Evolutionary conservation across 2,329 filamentous ascomycete genomes (phyloP).

Genomic region (Diaporthe aspalathi): DNA sequence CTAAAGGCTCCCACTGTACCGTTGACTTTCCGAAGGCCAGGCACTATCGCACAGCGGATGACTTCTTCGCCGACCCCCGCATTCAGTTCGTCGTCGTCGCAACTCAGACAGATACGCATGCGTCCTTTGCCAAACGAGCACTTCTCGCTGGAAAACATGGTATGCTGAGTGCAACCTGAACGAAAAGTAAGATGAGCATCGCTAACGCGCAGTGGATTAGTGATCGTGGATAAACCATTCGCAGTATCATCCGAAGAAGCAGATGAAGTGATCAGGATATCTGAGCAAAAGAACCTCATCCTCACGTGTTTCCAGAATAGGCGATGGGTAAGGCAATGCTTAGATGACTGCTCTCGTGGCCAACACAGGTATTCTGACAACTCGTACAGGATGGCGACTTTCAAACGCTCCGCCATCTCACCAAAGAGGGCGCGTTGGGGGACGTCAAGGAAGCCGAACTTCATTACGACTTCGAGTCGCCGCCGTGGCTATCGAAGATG

Average conservation of each 20-base stretch:
- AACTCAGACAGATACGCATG: conserved; percentile 65
- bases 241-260: conserved; percentile 3
- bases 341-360: background rate
- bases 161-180: background rate
- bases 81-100: conserved; percentile 67
- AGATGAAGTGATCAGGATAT: conserved; percentile 7
- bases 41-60: conserved; percentile 67
- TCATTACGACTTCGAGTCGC: conserved; percentile 69
- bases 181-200: background rate
- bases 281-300: background rate
- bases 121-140: conserved; percentile 63
- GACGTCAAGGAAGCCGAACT: conserved; percentile 73
- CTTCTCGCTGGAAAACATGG: conserved; percentile 47
- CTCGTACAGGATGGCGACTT: conserved; percentile 68
- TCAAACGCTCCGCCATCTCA: conserved; percentile 67
- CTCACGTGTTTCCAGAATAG: conserved; percentile 16
- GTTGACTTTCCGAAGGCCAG: conserved; percentile 61
- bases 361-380: background rate
- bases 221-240: conserved; percentile 13
- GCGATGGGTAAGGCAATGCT: background rate
- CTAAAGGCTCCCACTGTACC: conserved; percentile 57
- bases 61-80: conserved; percentile 67
- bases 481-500: conserved; percentile 52
- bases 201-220: background rate
- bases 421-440: conserved; percentile 65